A percentile compares a stretch with the other conserved stretches of the same genome.
phyloP scores from a whole-genome alignment of 805 yeast genomes.

The Saccharomycopsis microspora region DNA sequence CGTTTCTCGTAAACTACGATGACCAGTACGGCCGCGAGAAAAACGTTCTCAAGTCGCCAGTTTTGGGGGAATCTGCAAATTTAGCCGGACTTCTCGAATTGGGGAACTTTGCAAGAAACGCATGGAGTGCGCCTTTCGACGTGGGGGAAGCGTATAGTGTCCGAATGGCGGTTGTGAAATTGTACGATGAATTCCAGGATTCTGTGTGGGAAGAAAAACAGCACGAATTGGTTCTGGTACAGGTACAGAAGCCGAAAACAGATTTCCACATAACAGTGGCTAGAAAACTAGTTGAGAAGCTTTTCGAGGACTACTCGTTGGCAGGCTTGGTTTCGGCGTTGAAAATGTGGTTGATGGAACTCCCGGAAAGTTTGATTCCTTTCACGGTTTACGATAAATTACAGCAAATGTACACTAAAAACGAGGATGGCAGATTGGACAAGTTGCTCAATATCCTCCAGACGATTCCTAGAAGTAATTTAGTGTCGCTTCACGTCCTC shows the following conservation, averaged over 20 bases:
- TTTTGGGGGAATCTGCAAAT: not conserved
- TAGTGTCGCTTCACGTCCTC: slow-evolving; percentile 19
- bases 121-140: slow-evolving; percentile 15
- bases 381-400: slow-evolving; percentile 21
- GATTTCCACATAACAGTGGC: slow-evolving; percentile 7
- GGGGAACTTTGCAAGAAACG: slow-evolving; percentile 10
- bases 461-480: slow-evolving; percentile 22
- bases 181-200: slow-evolving; percentile 8
- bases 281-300: not conserved
- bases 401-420: slow-evolving; percentile 5
- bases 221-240: slow-evolving; percentile 8
- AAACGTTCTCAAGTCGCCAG: not conserved
- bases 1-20: slow-evolving; percentile 7
- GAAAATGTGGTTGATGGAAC: slow-evolving; percentile 45
- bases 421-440: slow-evolving; percentile 14
- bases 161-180: slow-evolving; percentile 5
- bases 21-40: slow-evolving; percentile 7
- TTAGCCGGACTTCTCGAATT: slow-evolving; percentile 1
- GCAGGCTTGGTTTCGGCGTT: slow-evolving; percentile 28
- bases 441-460: slow-evolving; percentile 16
- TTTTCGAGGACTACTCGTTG: not conserved
- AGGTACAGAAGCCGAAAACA: not conserved
- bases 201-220: not conserved
- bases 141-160: slow-evolving; percentile 12
- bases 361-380: slow-evolving; percentile 48